Conservation (phyloP, 2,329 filamentous ascomycete species). For the Capronia epimyces region DNA sequence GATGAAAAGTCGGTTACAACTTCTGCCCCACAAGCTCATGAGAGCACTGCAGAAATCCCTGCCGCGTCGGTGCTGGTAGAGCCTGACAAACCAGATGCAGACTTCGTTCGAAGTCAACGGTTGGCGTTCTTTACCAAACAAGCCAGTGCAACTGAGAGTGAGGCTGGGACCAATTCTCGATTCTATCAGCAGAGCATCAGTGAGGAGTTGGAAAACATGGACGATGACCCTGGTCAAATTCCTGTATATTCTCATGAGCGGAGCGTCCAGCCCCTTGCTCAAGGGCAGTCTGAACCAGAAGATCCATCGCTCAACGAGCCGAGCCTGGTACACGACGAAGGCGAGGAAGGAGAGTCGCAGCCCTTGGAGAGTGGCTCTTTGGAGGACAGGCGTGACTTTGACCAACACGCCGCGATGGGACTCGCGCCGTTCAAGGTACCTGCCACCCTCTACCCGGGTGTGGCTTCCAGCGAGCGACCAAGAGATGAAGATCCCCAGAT, state of each 20-base stretch:
- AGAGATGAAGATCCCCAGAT: slow-evolving; percentile 25
- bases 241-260: background rate
- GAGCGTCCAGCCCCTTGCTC: background rate
- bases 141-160: background rate
- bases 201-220: background rate
- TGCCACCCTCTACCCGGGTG: slow-evolving; percentile 13
- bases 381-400: background rate
- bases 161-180: background rate
- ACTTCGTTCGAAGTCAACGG: slow-evolving; percentile 21
- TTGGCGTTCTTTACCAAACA: slow-evolving; percentile 23
- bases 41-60: background rate
- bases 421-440: slow-evolving; percentile 9
- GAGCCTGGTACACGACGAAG: background rate
- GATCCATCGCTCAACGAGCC: background rate
- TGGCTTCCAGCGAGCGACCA: slow-evolving; percentile 9
- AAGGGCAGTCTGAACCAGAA: background rate
- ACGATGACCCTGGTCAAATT: background rate
- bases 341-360: background rate
- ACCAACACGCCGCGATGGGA: background rate
- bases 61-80: background rate
- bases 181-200: background rate
- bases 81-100: slow-evolving; percentile 4
- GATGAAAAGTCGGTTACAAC: background rate
- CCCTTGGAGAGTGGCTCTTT: background rate
- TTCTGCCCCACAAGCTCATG: slow-evolving; percentile 1